A percentile compares a stretch with the other conserved stretches of the same genome.
Evolutionary conservation across 352 stramenopile species (phyloP).

Genomic region (Phytopythium mirpurense): DNA sequence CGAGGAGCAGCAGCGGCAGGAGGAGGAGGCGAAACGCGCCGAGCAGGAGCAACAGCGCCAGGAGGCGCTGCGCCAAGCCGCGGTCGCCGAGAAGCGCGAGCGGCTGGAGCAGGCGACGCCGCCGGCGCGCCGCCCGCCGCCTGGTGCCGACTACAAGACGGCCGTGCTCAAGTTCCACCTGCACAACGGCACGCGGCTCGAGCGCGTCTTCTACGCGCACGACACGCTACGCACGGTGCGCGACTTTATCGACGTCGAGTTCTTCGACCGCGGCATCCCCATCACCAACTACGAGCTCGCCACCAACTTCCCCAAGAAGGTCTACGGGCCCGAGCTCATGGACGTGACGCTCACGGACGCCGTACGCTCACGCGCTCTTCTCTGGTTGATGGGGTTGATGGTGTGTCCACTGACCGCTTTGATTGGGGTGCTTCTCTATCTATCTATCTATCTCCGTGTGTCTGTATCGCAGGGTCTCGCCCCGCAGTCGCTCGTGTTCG

Average conservation of each 20-base stretch:
- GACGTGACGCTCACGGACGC: conserved; percentile 63
- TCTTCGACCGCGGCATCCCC: conserved; percentile 68
- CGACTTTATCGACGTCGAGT: conserved; percentile 78
- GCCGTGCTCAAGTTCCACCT: conserved; percentile 77
- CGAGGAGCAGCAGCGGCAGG: conserved; percentile 28
- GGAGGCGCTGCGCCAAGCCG: conserved; percentile 22
- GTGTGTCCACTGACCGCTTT: no score
- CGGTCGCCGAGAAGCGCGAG: conserved; percentile 59
- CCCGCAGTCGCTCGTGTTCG: conserved; percentile 71
- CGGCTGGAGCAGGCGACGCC: conserved; percentile 33
- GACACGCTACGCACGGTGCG: conserved; percentile 75
- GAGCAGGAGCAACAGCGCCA: conserved; percentile 20
- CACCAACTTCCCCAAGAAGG: conserved; percentile 82
- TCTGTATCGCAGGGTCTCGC: conserved; percentile 42
- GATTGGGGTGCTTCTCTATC: no score
- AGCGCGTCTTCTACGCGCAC: conserved; percentile 78
- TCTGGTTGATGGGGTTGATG: neutral
- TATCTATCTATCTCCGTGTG: no score
- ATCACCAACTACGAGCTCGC: conserved; percentile 81
- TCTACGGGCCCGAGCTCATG: conserved; percentile 55
- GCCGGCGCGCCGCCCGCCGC: conserved; percentile 37
- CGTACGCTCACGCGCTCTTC: conserved; percentile 24
- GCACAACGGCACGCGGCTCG: conserved; percentile 67
- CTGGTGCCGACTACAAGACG: conserved; percentile 58
- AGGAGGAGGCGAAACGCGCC: conserved; percentile 29